A percentile compares a stretch with the other conserved stretches of the same genome.
phyloP scores from a whole-genome alignment of 1,284 basidiomycete species.

The Vanrija humicola region DNA sequence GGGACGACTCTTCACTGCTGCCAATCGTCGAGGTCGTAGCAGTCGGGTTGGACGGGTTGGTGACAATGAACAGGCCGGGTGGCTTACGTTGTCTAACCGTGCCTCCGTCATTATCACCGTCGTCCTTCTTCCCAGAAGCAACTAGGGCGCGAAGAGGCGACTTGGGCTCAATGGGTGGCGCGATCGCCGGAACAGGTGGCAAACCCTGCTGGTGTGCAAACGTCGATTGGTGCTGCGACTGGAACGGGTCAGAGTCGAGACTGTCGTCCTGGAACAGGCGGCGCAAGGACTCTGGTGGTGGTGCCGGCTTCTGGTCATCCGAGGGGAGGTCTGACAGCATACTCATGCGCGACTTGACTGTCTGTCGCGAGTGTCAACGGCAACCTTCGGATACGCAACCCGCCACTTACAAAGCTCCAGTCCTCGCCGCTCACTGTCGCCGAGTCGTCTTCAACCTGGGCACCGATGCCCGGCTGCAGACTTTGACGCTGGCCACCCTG shows the following conservation, averaged over 20 bases:
- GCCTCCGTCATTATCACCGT: slow-evolving; percentile 3
- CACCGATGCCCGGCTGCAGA: slow-evolving; percentile 56
- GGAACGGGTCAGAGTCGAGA: slow-evolving; percentile 41
- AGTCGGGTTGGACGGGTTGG: slow-evolving; percentile 17
- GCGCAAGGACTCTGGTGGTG: slow-evolving; percentile 44
- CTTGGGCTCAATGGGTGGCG: background rate
- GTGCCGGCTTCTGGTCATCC: slow-evolving; percentile 10
- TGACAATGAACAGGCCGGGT: slow-evolving; percentile 16
- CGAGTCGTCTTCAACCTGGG: slow-evolving; percentile 42
- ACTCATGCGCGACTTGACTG: slow-evolving; percentile 42
- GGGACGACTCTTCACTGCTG: slow-evolving; percentile 10
- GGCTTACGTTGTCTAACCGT: slow-evolving; percentile 18
- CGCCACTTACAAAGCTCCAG: slow-evolving; percentile 42
- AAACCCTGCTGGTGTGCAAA: background rate
- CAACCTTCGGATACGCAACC: background rate
- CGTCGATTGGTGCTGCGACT: slow-evolving; percentile 16
- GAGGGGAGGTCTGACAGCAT: slow-evolving; percentile 34
- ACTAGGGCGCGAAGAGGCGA: background rate
- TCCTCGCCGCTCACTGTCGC: slow-evolving; percentile 32
- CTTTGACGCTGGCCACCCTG: slow-evolving; percentile 75
- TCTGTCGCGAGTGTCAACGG: slow-evolving; percentile 14
- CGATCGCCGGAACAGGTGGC: background rate
- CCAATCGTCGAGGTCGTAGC: slow-evolving; percentile 2
- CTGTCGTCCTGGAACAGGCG: slow-evolving; percentile 48
- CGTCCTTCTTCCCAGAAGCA: background rate